These are phyloP conservation scores for Ogataea parapolymorpha DNA, from an alignment of 805 yeast genomes.

Conservation along the genomic window DNA sequence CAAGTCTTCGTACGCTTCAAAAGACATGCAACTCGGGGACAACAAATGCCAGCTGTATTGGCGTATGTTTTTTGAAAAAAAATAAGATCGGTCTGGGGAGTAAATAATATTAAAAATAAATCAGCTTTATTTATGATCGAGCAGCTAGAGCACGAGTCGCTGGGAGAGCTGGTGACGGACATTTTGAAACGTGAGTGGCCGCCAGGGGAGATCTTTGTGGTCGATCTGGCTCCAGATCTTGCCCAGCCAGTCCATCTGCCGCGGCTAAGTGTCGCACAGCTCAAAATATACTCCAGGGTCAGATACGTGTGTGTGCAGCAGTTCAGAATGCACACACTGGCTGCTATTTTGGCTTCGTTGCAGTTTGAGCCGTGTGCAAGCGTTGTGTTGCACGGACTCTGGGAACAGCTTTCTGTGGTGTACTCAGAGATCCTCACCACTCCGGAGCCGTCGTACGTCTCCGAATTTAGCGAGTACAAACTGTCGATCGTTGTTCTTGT, in stretches of 20 bases:
- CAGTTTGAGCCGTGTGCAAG: conserved; percentile 4
- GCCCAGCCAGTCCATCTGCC: neutral
- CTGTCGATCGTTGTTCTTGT: conserved; percentile 14
- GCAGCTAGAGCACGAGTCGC: conserved; percentile 4
- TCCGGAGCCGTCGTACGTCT: conserved; percentile 1
- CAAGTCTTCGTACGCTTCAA: conserved; percentile 59
- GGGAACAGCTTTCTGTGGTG: conserved; percentile 21
- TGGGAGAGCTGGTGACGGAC: conserved; percentile 1
- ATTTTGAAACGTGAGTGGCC: neutral
- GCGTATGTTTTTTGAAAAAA: conserved; percentile 10
- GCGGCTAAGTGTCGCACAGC: conserved; percentile 10
- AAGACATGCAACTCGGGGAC: conserved; percentile 18
- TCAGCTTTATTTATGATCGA: conserved; percentile 2
- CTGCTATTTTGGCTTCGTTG: conserved; percentile 11
- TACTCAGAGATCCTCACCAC: conserved; percentile 22
- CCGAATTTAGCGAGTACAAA: conserved; percentile 14
- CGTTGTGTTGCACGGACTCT: conserved; percentile 26
- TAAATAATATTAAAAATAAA: neutral
- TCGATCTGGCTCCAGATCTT: conserved; percentile 9
- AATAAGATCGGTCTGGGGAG: conserved; percentile 10
- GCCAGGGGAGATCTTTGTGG: neutral
- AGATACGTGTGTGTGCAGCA: conserved; percentile 5
- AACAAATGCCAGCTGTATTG: conserved; percentile 3
- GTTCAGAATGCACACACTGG: conserved; percentile 4
- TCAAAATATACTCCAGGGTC: conserved; percentile 4